Base-by-base conservation (phyloP, 495 filamentous ascomycete genomes). In the Aspergillus ellipticus region DNA sequence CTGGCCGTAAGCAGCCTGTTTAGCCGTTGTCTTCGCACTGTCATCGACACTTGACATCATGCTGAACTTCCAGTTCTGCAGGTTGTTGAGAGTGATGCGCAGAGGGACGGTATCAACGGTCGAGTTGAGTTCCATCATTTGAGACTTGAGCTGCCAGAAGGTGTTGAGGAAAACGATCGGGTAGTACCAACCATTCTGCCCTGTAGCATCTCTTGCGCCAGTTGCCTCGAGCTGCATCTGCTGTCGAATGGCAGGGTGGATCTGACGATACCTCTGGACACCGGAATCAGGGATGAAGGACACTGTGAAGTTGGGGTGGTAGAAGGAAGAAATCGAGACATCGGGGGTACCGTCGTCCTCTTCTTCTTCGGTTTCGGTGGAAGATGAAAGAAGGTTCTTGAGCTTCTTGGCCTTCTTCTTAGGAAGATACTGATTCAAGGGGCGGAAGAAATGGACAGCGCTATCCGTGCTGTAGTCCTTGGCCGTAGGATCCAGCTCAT, bases 151-250 rank as follows among this genome's bases (percentile, higher is more conserved):
- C 71, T 97, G 90, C 94, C 94, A 98, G 75, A 98, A 98, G 5
- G 91, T 94, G 71, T 97, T 98, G 69, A 92, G 70, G 66, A 86
- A 98, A 26, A 96, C 70, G 52, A 96, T 85, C 4, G 94, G 94
- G 67, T 94, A 98, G 72, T 97, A 98, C 94, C 94, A 98, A 42
- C 88, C 88, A 73, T 97, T 92, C 68, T 91, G 82, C 6, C 94
- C 94, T 5, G 83, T 83, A 5, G 74, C 79, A 71, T 98, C 94
- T 29, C 94, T 74, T 55, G 80, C 89, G 67, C 79, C 88, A 57
- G 67, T 89, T 2, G 70, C 71, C 65, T 97, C 94, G 43, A 96
- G 79, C 28, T 84, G 82, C 2, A 96, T 69, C 65, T 88, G 90
- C 64, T 91, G 85, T 10, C 87, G 82, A 45, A 88, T 72, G 1